A percentile compares a stretch with the other conserved stretches of the same genome.
phyloP scores from a whole-genome alignment of 1,284 basidiomycete species.

The Calocybe gambosa region DNA sequence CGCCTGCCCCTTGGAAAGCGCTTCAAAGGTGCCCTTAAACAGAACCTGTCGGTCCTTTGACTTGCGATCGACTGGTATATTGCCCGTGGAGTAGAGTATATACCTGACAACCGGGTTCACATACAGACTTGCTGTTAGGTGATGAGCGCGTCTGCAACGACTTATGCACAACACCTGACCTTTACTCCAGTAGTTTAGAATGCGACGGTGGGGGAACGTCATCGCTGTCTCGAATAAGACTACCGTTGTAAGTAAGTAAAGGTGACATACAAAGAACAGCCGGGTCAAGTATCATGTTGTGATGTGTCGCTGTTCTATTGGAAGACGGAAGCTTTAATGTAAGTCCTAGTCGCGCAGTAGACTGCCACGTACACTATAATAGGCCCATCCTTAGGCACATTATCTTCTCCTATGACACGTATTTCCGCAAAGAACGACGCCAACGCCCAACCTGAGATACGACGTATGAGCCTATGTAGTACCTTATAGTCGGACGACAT shows the following conservation, averaged over 20 bases:
- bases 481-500: conserved; percentile 30
- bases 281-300: conserved; percentile 91
- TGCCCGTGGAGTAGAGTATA: conserved; percentile 84
- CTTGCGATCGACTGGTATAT: conserved; percentile 93
- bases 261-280: conserved; percentile 64
- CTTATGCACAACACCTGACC: conserved; percentile 29
- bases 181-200: conserved; percentile 95
- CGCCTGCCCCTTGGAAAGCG: conserved; percentile 69
- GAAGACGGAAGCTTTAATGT: conserved; percentile 4
- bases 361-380: conserved; percentile 74
- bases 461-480: conserved; percentile 47
- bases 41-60: conserved; percentile 84
- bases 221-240: conserved; percentile 41
- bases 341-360: background rate
- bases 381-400: conserved; percentile 79
- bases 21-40: conserved; percentile 89
- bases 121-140: conserved; percentile 60
- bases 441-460: conserved; percentile 67
- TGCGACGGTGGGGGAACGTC: conserved; percentile 70
- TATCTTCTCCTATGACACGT: conserved; percentile 76
- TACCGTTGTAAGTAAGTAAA: background rate
- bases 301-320: conserved; percentile 75
- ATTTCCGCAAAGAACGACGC: conserved; percentile 85
- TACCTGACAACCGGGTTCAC: conserved; percentile 66
- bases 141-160: conserved; percentile 1